Evolutionary conservation across 2,329 filamentous ascomycete genomes (phyloP), one percentile per base, ranked within the genome.

Genomic region (Zalaria obscura): DNA sequence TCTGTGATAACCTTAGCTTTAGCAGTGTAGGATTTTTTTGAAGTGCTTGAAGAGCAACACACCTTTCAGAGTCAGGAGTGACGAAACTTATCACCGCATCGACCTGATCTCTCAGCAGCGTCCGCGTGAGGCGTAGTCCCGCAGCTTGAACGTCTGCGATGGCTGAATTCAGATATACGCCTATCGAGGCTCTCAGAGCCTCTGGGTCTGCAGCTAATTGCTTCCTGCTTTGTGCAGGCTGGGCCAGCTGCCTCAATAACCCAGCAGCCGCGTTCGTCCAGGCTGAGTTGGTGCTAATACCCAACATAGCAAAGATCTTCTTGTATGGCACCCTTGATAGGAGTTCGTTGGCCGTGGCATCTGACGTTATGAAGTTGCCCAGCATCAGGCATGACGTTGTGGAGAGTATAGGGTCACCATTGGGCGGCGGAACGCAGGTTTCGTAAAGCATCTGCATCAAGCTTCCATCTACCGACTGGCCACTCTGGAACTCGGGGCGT

Each of bases 191-290:
- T 11, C 18, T 29, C 1, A 44, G n/a, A 7, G 41, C 43, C 7
- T 42, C 38, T 4, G 39, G 3, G n/a, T 43, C 29, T 10, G 40
- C 40, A 28, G 44, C 42, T 36, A 40, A 41, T 8, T 40, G 29
- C 33, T 43, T 35, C 25, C 45, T 39, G 26, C 43, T 45, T 2
- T 36, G 33, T 11, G 35, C 25, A 2, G 42, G 43, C 6, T 40
- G 44, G 18, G 43, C 36, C 3, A 47, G 45, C 27, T 45, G 45
- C n/a, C 45, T 38, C 25, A 47, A 27, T 34, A 47, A 34, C 27
- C 45, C 45, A 25, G 43, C 44, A 9, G 45, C 45, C 5, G 43
- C 43, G 10, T 47, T 44, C 10, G 45, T 40, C 27, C 41, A 47
- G 25, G 41, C 43, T 29, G 42, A 37, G 25, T 45, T 39, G 6